Conservation (phyloP, 139 green algal species). For the Coelastrella sp. region DNA sequence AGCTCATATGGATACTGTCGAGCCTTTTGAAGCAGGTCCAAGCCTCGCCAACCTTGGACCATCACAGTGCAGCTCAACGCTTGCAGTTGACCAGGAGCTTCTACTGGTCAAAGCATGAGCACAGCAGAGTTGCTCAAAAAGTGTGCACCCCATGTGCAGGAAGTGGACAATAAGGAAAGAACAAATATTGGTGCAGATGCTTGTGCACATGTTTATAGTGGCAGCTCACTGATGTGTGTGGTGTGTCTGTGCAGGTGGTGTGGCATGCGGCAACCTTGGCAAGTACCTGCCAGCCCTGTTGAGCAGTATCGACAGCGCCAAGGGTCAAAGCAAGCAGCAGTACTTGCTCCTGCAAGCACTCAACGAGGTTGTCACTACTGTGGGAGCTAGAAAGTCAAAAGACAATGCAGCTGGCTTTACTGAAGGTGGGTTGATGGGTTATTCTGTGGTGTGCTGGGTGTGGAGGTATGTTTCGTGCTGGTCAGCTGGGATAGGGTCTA, state of each 20-base stretch:
- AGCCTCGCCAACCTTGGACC: no score
- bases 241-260: not conserved
- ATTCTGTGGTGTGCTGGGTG: not conserved
- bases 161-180: no score
- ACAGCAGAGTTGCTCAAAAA: no score
- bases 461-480: not conserved
- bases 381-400: constrained; percentile 41
- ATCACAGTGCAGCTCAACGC: no score
- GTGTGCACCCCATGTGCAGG: no score
- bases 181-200: no score
- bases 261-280: constrained; percentile 80
- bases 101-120: no score
- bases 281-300: constrained; percentile 88
- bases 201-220: no score
- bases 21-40: no score
- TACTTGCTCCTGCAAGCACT: constrained; percentile 83
- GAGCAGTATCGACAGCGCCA: constrained; percentile 59
- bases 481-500: not conserved
- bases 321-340: constrained; percentile 68
- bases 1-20: no score
- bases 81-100: no score
- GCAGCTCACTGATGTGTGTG: not conserved
- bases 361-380: constrained; percentile 85
- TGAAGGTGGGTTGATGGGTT: not conserved
- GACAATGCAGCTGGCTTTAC: constrained; percentile 4